Evolutionary conservation across 1,139 yeast genomes (phyloP).

Genomic region (Blastobotrys proliferans): DNA sequence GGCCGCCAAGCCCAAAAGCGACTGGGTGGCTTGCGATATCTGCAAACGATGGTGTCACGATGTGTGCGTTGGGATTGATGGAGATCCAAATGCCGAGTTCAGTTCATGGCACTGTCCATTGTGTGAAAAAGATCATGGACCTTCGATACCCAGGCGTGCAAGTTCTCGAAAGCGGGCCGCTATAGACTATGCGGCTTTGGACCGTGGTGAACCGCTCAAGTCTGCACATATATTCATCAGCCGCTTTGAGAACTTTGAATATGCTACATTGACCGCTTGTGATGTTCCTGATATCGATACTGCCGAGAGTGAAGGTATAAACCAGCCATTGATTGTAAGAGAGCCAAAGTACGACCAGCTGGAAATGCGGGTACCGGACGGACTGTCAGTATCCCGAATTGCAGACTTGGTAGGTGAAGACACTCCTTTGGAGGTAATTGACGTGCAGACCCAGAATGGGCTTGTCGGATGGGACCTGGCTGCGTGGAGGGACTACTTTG

Average conservation of each 20-base stretch:
- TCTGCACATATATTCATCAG: conserved; percentile 51
- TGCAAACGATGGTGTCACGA: conserved; percentile 64
- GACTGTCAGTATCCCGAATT: conserved; percentile 52
- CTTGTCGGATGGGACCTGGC: conserved; percentile 62
- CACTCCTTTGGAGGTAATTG: conserved; percentile 76
- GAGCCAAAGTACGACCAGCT: conserved; percentile 35
- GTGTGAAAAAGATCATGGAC: conserved; percentile 49
- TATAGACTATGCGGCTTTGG: conserved; percentile 75
- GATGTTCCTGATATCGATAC: conserved; percentile 39
- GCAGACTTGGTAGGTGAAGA: conserved; percentile 61
- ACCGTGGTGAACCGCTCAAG: conserved; percentile 59
- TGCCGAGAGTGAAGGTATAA: conserved; percentile 34
- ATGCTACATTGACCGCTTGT: conserved; percentile 21
- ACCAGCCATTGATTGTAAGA: conserved; percentile 40
- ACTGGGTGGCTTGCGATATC: conserved; percentile 61
- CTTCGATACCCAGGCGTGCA: conserved; percentile 50
- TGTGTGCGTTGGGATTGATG: conserved; percentile 44
- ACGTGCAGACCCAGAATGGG: conserved; percentile 73
- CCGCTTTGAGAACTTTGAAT: conserved; percentile 11
- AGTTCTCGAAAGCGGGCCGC: conserved; percentile 52
- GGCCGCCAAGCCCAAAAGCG: conserved; percentile 1
- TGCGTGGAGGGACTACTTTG: conserved; percentile 73
- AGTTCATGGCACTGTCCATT: conserved; percentile 51
- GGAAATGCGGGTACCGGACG: conserved; percentile 43
- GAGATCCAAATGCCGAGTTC: conserved; percentile 40